Base-by-base conservation (phyloP, 192 early-diverging fungal species). In the Backusella parvicylindrica region DNA sequence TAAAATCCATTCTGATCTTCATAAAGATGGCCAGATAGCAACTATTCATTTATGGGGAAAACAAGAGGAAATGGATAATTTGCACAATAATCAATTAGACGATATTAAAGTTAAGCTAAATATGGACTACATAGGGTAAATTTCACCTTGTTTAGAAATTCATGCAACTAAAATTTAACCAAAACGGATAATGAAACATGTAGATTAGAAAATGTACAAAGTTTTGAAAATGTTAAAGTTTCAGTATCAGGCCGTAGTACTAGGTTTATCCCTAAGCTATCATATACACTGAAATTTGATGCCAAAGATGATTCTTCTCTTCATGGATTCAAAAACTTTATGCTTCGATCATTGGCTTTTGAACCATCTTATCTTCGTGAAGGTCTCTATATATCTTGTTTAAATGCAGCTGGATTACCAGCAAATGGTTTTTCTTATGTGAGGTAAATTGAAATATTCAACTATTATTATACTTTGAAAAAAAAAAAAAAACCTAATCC, bases 281-380 rank as follows among this genome's bases (percentile, higher is more conserved):
- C 66, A 5, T 68, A 68, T 26, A 68, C n/a, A 2, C 36, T 68
- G 11, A 68, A 68, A 9, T 36, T 68, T 23, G 37, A 38, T 1
- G 32, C 63, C 5, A 38, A 72, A 28, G 16, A 15, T 16, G 53
- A 63, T 38, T 16, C 33, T 36, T 33, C 32, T 15, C n/a, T 72
- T 3, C 63, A 56, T 63, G 71, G 71, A 15, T 72, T 26, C 23
- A 53, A 63, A 8, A 53, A 30, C 3, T 38, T 72, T 21, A 72
- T 38, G 53, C 56, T 72, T 18, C 71, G 71, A 6, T 50, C 71
- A 60, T 21, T 72, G n/a, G 71, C 53, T 64, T 18, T 35, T 53
- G 71, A 72, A 23, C 11, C 23, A 6, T 56, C 71, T 28, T 63
- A 72, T 63, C 30, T 72, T 15, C 71, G 71, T 38, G 71, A 72